phyloP scores from a whole-genome alignment of 768 basidiomycete species.

The Lactarius tabidus region DNA sequence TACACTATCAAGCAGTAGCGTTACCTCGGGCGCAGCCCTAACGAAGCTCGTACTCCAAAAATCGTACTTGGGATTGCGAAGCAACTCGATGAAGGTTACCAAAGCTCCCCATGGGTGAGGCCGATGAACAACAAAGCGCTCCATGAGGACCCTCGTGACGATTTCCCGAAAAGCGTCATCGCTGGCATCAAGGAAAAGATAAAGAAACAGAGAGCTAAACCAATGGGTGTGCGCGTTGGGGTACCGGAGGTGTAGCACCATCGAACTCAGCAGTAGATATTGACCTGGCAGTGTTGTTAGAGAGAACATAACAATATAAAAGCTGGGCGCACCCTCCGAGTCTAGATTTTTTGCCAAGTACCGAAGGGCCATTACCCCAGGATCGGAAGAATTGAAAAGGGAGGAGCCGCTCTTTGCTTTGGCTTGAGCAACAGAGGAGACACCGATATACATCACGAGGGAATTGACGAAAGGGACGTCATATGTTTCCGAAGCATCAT shows the following conservation, averaged over 20 bases:
- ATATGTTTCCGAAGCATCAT: conserved; percentile 60
- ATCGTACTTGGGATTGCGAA: conserved; percentile 85
- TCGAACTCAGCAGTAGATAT: conserved; percentile 90
- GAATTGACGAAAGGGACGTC: conserved; percentile 90
- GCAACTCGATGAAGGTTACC: conserved; percentile 89
- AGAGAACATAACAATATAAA: neutral
- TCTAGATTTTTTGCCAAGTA: conserved; percentile 82
- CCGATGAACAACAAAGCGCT: conserved; percentile 89
- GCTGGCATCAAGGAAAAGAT: conserved; percentile 79
- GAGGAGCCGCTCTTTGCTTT: conserved; percentile 81
- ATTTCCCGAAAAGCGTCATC: conserved; percentile 77
- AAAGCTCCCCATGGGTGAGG: conserved; percentile 97
- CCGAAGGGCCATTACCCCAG: conserved; percentile 79
- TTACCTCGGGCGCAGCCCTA: conserved; percentile 81
- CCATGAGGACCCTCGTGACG: conserved; percentile 84
- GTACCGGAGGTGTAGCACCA: conserved; percentile 93
- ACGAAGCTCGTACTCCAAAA: conserved; percentile 90
- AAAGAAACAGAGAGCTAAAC: conserved; percentile 89
- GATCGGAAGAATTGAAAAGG: conserved; percentile 76
- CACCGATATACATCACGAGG: conserved; percentile 94
- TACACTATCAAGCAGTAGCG: conserved; percentile 79
- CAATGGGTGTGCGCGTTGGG: conserved; percentile 98
- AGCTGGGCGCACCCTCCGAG: conserved; percentile 67
- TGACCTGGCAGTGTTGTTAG: conserved; percentile 55
- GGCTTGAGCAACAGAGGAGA: conserved; percentile 84